Conservation (phyloP, 768 basidiomycete genomes). For the Boletus subparvulus region DNA sequence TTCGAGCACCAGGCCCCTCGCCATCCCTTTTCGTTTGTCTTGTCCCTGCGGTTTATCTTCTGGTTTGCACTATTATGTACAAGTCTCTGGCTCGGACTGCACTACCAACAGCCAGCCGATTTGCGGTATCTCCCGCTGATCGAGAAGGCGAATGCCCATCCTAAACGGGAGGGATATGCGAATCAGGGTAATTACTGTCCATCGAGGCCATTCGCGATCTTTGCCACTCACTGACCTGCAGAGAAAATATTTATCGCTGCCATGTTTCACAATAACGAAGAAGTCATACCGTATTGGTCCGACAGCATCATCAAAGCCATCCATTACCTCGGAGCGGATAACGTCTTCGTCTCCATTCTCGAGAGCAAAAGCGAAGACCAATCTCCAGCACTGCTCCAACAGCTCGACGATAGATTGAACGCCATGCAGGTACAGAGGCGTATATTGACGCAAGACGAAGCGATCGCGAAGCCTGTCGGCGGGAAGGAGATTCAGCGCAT, state of each 20-base stretch:
- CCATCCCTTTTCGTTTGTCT: background rate
- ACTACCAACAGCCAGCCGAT: conserved; percentile 8
- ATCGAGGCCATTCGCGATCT: no score
- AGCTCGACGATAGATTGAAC: conserved; percentile 8
- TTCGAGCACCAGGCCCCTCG: background rate
- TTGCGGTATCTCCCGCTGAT: conserved; percentile 15
- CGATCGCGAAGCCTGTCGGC: conserved; percentile 7
- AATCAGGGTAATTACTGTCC: conserved; percentile 9
- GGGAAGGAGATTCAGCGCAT: background rate
- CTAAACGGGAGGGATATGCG: conserved; percentile 13
- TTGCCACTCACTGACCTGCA: background rate
- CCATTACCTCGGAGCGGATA: conserved; percentile 40
- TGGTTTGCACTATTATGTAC: conserved; percentile 6
- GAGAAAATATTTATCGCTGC: conserved; percentile 27
- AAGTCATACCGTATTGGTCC: conserved; percentile 41
- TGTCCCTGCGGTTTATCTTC: background rate
- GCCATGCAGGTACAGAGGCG: conserved; percentile 12
- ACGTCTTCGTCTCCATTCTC: conserved; percentile 43
- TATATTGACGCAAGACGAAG: conserved; percentile 11
- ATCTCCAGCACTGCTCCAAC: conserved; percentile 11
- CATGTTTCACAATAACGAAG: conserved; percentile 41
- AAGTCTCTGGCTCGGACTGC: conserved; percentile 3
- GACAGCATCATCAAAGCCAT: conserved; percentile 35
- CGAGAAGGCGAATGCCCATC: conserved; percentile 12
- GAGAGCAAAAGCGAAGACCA: conserved; percentile 35